Base-by-base conservation (phyloP, 345 rosid genomes). In the Punica granatum region DNA sequence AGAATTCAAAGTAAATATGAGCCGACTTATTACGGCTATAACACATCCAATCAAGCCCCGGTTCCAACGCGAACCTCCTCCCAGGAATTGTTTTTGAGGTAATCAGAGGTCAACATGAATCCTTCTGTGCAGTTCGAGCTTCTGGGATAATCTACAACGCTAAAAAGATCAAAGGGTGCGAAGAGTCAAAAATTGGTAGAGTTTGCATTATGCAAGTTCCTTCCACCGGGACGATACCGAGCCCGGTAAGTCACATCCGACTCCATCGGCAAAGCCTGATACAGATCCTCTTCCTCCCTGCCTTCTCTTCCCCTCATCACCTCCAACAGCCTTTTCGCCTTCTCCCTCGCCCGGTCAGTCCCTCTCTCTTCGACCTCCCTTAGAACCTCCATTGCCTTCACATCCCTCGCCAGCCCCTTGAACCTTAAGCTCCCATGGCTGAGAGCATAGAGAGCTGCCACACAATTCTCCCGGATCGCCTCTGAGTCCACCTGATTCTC, bases 391-490 rank as follows among this genome's bases (percentile, higher is more conserved):
- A 61, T 82, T 1, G 77, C 80, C 46, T 84, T 75, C 0, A 87
- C 88, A 16, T 86, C 90, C 64, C 78, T 88, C 1, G 91, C 88
- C 79, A 92, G 39, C 48, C 95, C 90, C 70, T 70, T 88, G 75
- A 92, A 92, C 81, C 98, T 86, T 81, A 86, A 49, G 68, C 86
- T 85, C 42, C 91, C 86, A 0, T 77, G 77, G 77, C 90, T 76
- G 70, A 92, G 63, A 2, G 84, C 83, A 63, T 73, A 70, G 76
- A 92, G 78, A 11, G 84, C 87, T 4, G 83, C 86, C 67, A 90
- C 85, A 26, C 90, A 92, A 53, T 78, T 81, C 78, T 89, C 96
- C 67, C 76, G 78, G 66, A 76, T 80, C 41, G 83, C 83, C 72
- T 82, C 86, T 13, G 83, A 74, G 49, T 77, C 84, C 49, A 41